Evolutionary conservation across 306 rosid genomes (phyloP), one percentile per base, ranked within the genome.

Genomic region (Ceratonia siliqua): DNA sequence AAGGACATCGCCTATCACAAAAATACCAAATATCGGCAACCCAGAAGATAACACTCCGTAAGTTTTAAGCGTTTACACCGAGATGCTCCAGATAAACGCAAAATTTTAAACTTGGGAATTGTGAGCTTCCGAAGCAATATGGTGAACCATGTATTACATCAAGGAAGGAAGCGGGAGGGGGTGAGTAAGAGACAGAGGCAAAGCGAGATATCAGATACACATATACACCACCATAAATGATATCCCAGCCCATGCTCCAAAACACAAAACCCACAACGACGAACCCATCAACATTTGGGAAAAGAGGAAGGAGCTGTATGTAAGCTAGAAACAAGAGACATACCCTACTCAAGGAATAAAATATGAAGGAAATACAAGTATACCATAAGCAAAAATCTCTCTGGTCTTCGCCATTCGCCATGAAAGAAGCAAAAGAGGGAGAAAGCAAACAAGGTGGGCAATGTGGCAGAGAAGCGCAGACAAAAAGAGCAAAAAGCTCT

Each of bases 351-450:
- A 70, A 24, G 62, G 70, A 77, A 67, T 24, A 57, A 58, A 81
- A 76, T 14, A 2, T 50, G 28, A 78, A 73, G 70, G 77, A 72
- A 67, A 73, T 32, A 45, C 43, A 63, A 4, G 38, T 75, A 64
- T 79, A 84, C 87, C 87, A 56, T 74, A 55, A 64, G 72, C 56
- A 63, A 67, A 21, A 72, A 77, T 85, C 71, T 70, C 46, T 77
- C 21, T 78, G 56, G 54, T 14, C 64, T 17, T 33, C 61, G 57
- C 33, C 84, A 66, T 71, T 56, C 38, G 67, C 84, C 91, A 87
- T 84, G 30, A 65, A 50, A 43, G 15, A 55, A 55, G 13, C 62
- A 56, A 38, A 35, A 18, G 18, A 28, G 24, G 13, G 43, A 3
- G n/a, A 59, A 49, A 41, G 68, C 74, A 30, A 64, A 18, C 63